Percentiles rank a stretch among this genome's conserved stretches.
phyloP scores from a whole-genome alignment of 2,329 filamentous ascomycete genomes.

The Verticillium albo-atrum region DNA sequence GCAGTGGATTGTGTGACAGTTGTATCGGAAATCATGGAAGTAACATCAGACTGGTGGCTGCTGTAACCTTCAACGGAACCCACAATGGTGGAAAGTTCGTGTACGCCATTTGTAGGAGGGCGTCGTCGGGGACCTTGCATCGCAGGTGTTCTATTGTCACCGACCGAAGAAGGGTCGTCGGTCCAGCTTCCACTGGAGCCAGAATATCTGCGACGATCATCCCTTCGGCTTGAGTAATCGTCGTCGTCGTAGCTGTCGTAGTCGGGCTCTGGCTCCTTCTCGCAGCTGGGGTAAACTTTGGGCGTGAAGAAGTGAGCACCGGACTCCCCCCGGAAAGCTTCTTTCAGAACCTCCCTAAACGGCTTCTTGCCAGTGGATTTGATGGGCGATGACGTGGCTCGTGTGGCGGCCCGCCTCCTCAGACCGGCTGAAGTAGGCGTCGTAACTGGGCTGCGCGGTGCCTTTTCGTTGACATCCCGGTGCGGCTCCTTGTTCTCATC shows the following conservation, averaged over 20 bases:
- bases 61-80: conserved; percentile 44
- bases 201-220: conserved; percentile 22
- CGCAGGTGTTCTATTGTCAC: conserved; percentile 14
- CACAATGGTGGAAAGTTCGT: conserved; percentile 54
- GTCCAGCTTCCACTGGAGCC: conserved; percentile 23
- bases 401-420: conserved; percentile 53
- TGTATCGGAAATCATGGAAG: conserved; percentile 43
- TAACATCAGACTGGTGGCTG: conserved; percentile 42
- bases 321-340: conserved; percentile 61
- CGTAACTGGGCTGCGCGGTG: conserved; percentile 16
- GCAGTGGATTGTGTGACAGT: conserved; percentile 50
- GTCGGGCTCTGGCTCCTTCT: conserved; percentile 28
- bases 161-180: conserved; percentile 18
- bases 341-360: conserved; percentile 54
- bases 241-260: conserved; percentile 19
- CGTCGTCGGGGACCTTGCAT: conserved; percentile 28
- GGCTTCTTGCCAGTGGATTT: conserved; percentile 44
- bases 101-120: conserved; percentile 49
- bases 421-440: conserved; percentile 35
- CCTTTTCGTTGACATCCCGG: conserved; percentile 5
- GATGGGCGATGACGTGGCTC: conserved; percentile 41
- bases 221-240: conserved; percentile 12
- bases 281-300: conserved; percentile 43
- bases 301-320: conserved; percentile 39
- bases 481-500: conserved; percentile 5